Evolutionary conservation across 176 grass and related monocot species (phyloP), one percentile per base, ranked within the genome.

Genomic region (Leersia perrieri): DNA sequence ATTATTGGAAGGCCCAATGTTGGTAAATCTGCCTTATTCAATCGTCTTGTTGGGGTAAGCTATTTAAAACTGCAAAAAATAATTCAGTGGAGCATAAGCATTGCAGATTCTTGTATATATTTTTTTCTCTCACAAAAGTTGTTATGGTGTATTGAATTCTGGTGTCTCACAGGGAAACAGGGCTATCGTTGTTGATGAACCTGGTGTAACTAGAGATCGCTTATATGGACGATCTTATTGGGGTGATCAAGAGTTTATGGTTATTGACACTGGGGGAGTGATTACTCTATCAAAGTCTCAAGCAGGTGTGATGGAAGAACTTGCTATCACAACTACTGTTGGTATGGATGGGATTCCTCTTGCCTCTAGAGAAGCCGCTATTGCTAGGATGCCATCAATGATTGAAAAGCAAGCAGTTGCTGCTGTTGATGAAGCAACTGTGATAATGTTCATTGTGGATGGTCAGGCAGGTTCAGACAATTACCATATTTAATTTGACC

Each of bases 161-260:
- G 1, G 31, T 49, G 30, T 38, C 31, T 73, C 18, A 26, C 78
- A 98, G 95, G 88, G 86, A 0, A 98, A 94, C 65, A 89, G 70
- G 74, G 95, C 95, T 55, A 98, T 98, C 11, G 95, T 98, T 82
- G 88, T 98, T 58, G 95, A 98, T 63, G 95, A 98, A 88, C 95
- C 95, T 39, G 95, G 95, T 39, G 92, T 98, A 63, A 98, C 95
- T 23, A 90, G 95, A 80, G 95, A 98, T 45, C 89, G 92, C 22
- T 80, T 98, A 3, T 98, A 98, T 67, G 95, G 90, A 7, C 64
- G 92, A 60, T 88, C 95, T 33, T 98, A 81, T 53, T 98, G 92
- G 92, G 92, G 92, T 10, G 61, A 87, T 75, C 80, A 77, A 25
- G 92, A 98, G 45, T 98, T 98, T 87, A 89, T 93, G 92, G 95